phyloP scores from a whole-genome alignment of 2,329 filamentous ascomycete genomes.

The Fusarium subtropicale region DNA sequence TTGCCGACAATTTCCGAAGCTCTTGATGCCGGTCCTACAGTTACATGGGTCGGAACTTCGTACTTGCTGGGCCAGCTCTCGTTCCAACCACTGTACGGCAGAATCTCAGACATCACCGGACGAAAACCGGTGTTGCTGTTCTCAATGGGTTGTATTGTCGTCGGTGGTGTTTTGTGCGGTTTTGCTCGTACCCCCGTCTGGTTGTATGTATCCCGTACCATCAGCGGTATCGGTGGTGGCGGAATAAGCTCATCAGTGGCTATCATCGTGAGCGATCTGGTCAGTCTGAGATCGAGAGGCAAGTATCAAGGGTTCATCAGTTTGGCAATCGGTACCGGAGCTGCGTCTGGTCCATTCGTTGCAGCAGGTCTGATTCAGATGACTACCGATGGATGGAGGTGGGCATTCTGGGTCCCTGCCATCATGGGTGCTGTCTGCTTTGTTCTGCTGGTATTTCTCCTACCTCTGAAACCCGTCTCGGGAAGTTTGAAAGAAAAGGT shows the following conservation, averaged over 20 bases:
- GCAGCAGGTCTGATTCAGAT: background rate
- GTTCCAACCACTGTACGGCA: conserved; percentile 53
- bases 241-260: conserved; percentile 2
- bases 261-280: background rate
- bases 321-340: background rate
- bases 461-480: background rate
- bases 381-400: background rate
- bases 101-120: conserved; percentile 53
- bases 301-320: conserved; percentile 42
- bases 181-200: conserved; percentile 40
- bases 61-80: conserved; percentile 53
- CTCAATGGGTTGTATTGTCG: conserved; percentile 45
- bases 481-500: background rate
- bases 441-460: rapidly evolving
- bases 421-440: background rate
- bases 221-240: background rate
- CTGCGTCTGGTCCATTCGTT: background rate
- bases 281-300: conserved; percentile 48
- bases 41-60: conserved; percentile 53
- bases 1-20: conserved; percentile 54
- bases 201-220: background rate
- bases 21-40: conserved; percentile 49
- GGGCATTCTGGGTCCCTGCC: background rate
- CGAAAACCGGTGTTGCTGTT: conserved; percentile 51
- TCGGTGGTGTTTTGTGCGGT: conserved; percentile 50